Evolutionary conservation across 2,329 filamentous ascomycete species (phyloP).

Genomic region (Bisporella sp.): DNA sequence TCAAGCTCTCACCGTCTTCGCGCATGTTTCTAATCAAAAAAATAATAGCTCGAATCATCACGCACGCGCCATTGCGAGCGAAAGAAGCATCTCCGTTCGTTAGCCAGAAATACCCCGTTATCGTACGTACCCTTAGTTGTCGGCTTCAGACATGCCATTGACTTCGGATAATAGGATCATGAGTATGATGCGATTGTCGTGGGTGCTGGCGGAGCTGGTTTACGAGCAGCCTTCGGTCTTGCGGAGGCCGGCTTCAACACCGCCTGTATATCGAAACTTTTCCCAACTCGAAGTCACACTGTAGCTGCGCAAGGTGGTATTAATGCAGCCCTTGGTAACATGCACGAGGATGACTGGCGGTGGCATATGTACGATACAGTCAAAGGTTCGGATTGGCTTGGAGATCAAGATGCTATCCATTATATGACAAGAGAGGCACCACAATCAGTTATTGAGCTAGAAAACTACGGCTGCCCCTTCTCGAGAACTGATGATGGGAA

Average conservation of each 20-base stretch:
- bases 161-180: slow-evolving; percentile 60
- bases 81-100: slow-evolving; percentile 88
- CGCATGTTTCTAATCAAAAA: too few relatives aligned
- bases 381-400: slow-evolving; percentile 51
- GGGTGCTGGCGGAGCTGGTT: slow-evolving; percentile 73
- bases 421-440: slow-evolving; percentile 52
- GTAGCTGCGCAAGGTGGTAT: slow-evolving; percentile 79
- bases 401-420: slow-evolving; percentile 52
- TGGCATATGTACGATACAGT: slow-evolving; percentile 56
- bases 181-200: slow-evolving; percentile 55
- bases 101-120: slow-evolving; percentile 86
- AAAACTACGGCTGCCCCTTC: slow-evolving; percentile 48
- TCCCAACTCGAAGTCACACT: slow-evolving; percentile 79
- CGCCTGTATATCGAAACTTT: slow-evolving; percentile 64
- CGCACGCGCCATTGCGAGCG: slow-evolving; percentile 77
- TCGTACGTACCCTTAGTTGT: slow-evolving; percentile 45
- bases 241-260: slow-evolving; percentile 87
- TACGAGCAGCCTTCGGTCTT: slow-evolving; percentile 78
- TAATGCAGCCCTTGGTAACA: slow-evolving; percentile 80
- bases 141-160: slow-evolving; percentile 7
- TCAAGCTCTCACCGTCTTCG: background rate
- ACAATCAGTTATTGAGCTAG: slow-evolving; percentile 45
- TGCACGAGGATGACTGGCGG: slow-evolving; percentile 44
- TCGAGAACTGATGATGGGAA: slow-evolving; percentile 37
- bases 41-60: slow-evolving; percentile 69